Conservation (phyloP, 495 filamentous ascomycete genomes). For the Penicillium diatomitis region DNA sequence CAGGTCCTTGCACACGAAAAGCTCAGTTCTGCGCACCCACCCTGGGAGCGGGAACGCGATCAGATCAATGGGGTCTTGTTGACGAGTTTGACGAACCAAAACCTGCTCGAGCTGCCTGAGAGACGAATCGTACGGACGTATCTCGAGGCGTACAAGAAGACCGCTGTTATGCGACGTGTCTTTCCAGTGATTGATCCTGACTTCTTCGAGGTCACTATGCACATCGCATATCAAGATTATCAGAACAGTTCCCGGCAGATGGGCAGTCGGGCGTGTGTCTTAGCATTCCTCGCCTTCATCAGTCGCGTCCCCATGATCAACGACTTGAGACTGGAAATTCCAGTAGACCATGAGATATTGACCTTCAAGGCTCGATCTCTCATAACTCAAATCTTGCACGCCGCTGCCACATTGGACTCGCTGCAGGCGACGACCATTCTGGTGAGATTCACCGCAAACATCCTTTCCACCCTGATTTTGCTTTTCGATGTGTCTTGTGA, state of each 20-base stretch:
- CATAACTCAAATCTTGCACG: slow-evolving; percentile 33
- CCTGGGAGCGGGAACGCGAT: slow-evolving; percentile 28
- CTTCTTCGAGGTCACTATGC: slow-evolving; percentile 34
- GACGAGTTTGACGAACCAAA: slow-evolving; percentile 13
- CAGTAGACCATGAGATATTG: slow-evolving; percentile 28
- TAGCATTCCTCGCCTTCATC: slow-evolving; percentile 36
- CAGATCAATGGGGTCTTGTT: slow-evolving; percentile 16
- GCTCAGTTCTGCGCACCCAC: slow-evolving; percentile 21
- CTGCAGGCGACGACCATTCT: slow-evolving; percentile 37
- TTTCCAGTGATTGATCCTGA: slow-evolving; percentile 35
- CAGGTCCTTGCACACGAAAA: slow-evolving; percentile 29
- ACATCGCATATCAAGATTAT: slow-evolving; percentile 26
- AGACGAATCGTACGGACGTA: slow-evolving; percentile 10
- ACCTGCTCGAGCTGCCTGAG: slow-evolving; percentile 24
- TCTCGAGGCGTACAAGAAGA: slow-evolving; percentile 17
- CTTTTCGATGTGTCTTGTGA: neutral
- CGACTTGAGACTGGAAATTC: neutral
- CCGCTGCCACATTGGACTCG: slow-evolving; percentile 26
- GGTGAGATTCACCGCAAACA: slow-evolving; percentile 18
- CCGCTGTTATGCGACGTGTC: slow-evolving; percentile 26
- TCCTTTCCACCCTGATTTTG: too few relatives aligned
- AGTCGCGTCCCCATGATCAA: slow-evolving; percentile 19
- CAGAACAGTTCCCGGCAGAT: slow-evolving; percentile 7
- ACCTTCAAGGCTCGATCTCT: slow-evolving; percentile 30
- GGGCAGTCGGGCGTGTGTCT: slow-evolving; percentile 31